Base-by-base conservation (phyloP, 371 early-diverging fungal species). In the Coemansia sp. region DNA sequence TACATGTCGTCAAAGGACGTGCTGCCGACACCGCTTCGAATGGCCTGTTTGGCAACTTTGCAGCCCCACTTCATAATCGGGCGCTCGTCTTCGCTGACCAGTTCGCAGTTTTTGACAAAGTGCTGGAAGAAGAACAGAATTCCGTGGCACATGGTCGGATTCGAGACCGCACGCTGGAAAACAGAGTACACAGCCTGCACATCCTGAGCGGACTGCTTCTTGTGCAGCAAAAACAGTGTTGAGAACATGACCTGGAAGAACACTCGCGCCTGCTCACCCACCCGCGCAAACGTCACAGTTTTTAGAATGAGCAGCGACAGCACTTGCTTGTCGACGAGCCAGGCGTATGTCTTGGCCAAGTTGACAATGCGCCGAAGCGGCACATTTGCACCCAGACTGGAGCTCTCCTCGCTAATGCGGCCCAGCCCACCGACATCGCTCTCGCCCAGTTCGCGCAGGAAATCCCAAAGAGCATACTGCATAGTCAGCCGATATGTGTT, bases 391-490 rank as follows among this genome's bases (percentile, higher is more conserved):
- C 60, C 59, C 9, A 55, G 66, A 4, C 66, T 58, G 15, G 48
- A 68, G 39, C 61, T 66, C 19, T 61, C 70, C 12, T 41, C 44
- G 51, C 29, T 65, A 26, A 71, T 54, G 12, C 67, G 55, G 12
- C 88, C 88, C 71, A 92, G 78, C 4, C 91, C 91, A 56, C 93
- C 93, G 1, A 92, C 88, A 61, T 89, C 90, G 19, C 72, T 75
- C 62, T 91, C 91, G 41, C 93, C 93, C 67, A 89, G 80, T 70
- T 89, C 90, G 48, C 92, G 82, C 57, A 92, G 68, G 69, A 90
- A 87, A 80, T 98, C 98, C 98, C 98, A 98, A 26, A 98, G 84
- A 23, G 90, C 87, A 71, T 92, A 98, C 84, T 95, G 94, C 76
- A 94, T 90, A 2, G 98, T 98, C 63, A 97, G 87, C 81, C 90